Evolutionary conservation across 192 early-diverging fungal genomes (phyloP), one percentile per base, ranked within the genome.

Genomic region (Backusella morwellensis): DNA sequence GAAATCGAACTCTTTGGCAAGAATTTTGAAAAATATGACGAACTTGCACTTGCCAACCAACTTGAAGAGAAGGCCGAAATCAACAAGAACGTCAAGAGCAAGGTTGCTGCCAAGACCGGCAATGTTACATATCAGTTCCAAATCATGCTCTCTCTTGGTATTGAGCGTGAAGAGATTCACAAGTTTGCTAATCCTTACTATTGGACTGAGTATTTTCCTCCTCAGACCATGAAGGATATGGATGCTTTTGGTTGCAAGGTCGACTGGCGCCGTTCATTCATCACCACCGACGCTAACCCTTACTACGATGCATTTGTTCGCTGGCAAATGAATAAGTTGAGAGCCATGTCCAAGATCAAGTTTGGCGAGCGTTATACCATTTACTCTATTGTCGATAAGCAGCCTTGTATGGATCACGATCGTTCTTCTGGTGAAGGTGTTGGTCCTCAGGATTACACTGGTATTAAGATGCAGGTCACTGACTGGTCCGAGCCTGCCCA

Each of bases 391-490:
- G 84, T 95, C 41, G 98, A 99, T 83, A 92, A 90, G 6, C 98
- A 99, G 84, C 94, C 98, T 56, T 99, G 98, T 85, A 98, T 99
- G 97, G 98, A 99, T 85, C 98, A 99, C 85, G 98, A 99, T 85
- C 94, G 97, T 70, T 83, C 89, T 78, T 88, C 90, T 63, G 98
- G 98, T 81, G 98, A 99, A 84, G 98, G 92, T 23, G 91, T 97
- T 50, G 93, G 90, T 54, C 95, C 96, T 50, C 95, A 97, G 81
- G 95, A 98, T 75, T 99, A 98, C 86, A 98, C 97, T 38, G 95
- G 92, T 68, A 92, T 99, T 75, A 99, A 99, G 90, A 86, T 99
- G 40, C 81, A 91, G 75, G 95, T 98, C 6, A 67, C 94, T 35
- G 86, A 91, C 36, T 91, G 94, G 86, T 85, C 89, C 52, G 75